Base-by-base conservation (phyloP, 1,139 yeast species). In the Saccharomyces hybrid region DNA sequence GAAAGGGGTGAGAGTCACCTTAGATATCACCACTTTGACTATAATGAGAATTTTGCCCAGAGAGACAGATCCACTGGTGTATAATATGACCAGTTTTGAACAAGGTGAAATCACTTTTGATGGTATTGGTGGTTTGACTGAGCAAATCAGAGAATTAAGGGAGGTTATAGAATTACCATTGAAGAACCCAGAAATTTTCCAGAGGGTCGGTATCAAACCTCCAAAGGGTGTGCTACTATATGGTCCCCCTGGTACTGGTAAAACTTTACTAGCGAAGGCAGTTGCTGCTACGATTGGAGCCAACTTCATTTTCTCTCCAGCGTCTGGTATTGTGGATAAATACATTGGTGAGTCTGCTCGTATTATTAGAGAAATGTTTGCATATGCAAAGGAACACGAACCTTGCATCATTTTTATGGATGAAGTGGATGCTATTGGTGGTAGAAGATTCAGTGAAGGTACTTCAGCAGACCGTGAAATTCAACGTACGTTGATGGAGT, bases 221-320 rank as follows among this genome's bases (percentile, higher is more conserved):
- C 99, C 99, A 55, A 95, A 93, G 73, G 99, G 99, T 69, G 99
- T 95, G 14, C 76, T 95, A 61, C 77, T 95, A 56, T 95, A 95
- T 67, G 99, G 99, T 2, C 99, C 99, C n/a, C 99, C 99, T 28
- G 99, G 99, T 65, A 93, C 99, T 0, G 99, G 99, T 70, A 93
- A 93, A 71, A 93, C 99, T 0, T 76, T 93, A 59, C 78, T 93
- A 64, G 99, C 99, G 11, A 91, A 93, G 69, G 99, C 99, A 0
- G 98, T 91, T 48, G 99, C 99, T 5, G 98, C 99, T 49, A 93
- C 98, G 5, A 89, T 95, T 65, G 99, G 98, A 51, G 97, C 98
- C 50, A 95, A 95, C 72, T 95, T 95, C 74, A 93, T 95, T 60
- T 93, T 93, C 67, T 88, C 96, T 11, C 99, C 99, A 11, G 98